Conservation (phyloP, 106 monocot species). For the Dioscorea dumetorum region DNA sequence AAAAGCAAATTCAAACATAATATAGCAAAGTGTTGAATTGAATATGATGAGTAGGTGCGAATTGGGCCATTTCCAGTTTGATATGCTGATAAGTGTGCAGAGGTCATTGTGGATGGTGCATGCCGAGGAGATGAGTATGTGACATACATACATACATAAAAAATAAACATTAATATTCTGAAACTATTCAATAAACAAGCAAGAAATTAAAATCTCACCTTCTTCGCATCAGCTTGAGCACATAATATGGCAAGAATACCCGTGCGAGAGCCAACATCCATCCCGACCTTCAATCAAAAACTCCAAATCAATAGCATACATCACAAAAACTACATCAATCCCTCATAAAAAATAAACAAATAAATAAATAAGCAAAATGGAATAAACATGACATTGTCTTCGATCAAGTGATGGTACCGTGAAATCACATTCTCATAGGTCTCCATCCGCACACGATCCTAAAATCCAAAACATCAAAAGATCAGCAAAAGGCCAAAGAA, state of each 20-base stretch:
- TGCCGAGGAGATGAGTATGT: conserved; percentile 55
- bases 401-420: no score
- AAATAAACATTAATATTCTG: no score
- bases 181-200: not conserved
- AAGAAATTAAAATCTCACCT: not conserved
- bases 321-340: no score
- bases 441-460: not conserved
- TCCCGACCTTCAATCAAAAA: not conserved
- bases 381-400: no score
- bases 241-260: not conserved
- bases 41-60: conserved; percentile 32
- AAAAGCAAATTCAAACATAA: not conserved
- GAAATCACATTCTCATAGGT: not conserved
- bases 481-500: no score
- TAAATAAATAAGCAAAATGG: no score
- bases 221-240: not conserved
- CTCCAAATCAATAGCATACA: not conserved
- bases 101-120: conserved; percentile 46
- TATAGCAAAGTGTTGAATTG: not conserved
- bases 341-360: no score
- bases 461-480: not conserved
- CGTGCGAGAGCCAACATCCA: not conserved
- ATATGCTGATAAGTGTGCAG: conserved; percentile 30
- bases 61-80: conserved; percentile 37
- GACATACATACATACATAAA: no score